These are phyloP conservation scores for Thozetella sp. DNA, from an alignment of 495 filamentous ascomycete genomes.

Conservation along the genomic window DNA sequence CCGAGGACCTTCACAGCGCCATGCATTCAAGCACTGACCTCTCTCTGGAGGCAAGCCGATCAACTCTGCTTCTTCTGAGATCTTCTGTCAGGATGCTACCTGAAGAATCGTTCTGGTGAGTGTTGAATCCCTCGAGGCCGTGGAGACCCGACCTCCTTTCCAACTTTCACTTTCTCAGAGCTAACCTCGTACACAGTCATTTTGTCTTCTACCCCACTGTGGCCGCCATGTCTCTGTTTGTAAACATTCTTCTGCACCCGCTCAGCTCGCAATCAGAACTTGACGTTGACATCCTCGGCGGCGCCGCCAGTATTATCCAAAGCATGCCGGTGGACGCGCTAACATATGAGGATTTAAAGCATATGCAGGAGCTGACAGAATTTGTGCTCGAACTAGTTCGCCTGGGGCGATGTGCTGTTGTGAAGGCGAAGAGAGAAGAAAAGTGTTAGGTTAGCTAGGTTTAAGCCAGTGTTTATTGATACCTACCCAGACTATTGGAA, in stretches of 20 bases:
- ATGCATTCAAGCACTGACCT: conserved; percentile 14
- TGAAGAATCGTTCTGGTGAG: conserved; percentile 2
- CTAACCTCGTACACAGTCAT: not conserved
- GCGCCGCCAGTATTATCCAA: too few relatives aligned
- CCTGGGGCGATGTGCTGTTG: too few relatives aligned
- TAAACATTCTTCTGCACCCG: conserved; percentile 11
- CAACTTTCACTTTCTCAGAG: not conserved
- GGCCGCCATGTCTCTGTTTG: conserved; percentile 5
- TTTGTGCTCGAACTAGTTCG: too few relatives aligned
- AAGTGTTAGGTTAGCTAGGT: too few relatives aligned
- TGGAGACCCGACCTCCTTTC: not conserved
- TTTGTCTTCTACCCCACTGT: conserved; percentile 2
- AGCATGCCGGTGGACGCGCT: too few relatives aligned
- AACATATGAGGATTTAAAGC: too few relatives aligned
- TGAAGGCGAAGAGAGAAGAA: too few relatives aligned
- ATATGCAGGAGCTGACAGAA: too few relatives aligned
- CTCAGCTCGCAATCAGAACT: not conserved
- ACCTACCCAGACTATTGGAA: too few relatives aligned
- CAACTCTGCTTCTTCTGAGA: not conserved
- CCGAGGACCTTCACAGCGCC: conserved; percentile 11
- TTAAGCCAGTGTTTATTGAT: too few relatives aligned
- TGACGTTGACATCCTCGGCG: too few relatives aligned
- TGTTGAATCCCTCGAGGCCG: not conserved
- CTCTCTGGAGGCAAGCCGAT: conserved; percentile 12
- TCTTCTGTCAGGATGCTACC: not conserved